Evolutionary conservation across 805 yeast genomes (phyloP), one percentile per base, ranked within the genome.

Genomic region (Candida boidinii): DNA sequence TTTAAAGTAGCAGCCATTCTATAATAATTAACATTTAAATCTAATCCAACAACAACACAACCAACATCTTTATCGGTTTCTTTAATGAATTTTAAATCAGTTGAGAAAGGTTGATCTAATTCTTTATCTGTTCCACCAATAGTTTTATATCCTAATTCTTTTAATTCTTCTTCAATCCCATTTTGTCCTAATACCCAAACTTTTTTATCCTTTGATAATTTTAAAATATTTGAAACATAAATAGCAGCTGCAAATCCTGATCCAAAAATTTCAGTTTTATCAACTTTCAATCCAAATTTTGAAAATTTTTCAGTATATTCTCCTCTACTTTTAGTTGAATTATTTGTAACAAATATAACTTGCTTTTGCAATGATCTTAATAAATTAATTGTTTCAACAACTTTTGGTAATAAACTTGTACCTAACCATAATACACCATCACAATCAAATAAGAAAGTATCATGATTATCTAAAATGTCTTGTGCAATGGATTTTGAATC

Each of bases 361-460:
- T 77, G 73, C 56, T 92, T 92, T 24, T 73, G 71, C 18, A 42
- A 36, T 4, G 53, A 36, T 37, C 69, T 68, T 42, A 92, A 62
- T 26, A 81, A 51, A 8, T 68, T 66, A 26, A 92, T 56, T 0
- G 95, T 82, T 53, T 92, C 96, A 10, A 64, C 68, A 2, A 85
- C 82, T 13, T 71, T 62, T 6, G 96, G 96, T 30, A 92, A 66
- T 17, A 85, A 58, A 43, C 78, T 83, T 40, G 73, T 76, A 2
- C 97, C 97, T 30, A 82, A 60, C 98, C 98, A 92, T 38, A 92
- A 65, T 4, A 92, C 98, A 21, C 98, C 98, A 53, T 92, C 98
- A 62, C 98, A 92, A 51, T 92, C 98, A 53, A 92, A 92, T 44
- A 92, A 62, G 48, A 88, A 90, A 38, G 84, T 86, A 51, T 87